Evolutionary conservation across 1,284 basidiomycete genomes (phyloP).

Genomic region (Puccinia novopanici): DNA sequence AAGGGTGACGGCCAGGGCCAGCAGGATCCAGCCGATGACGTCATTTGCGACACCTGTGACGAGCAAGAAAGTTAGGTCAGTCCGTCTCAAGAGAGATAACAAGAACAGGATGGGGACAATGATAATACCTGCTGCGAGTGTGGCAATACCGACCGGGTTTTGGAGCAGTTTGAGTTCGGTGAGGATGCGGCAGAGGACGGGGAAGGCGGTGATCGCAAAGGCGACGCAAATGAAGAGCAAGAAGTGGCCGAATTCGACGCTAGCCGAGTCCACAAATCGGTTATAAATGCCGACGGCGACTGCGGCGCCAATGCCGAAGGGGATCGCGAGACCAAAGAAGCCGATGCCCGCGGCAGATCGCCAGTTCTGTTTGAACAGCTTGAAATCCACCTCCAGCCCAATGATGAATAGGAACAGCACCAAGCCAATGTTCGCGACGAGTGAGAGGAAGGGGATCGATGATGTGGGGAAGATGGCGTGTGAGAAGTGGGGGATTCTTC

Average conservation of each 20-base stretch:
- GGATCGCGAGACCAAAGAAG: slow-evolving; percentile 69
- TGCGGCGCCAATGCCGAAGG: slow-evolving; percentile 81
- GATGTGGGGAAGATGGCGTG: slow-evolving; percentile 74
- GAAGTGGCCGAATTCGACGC: slow-evolving; percentile 77
- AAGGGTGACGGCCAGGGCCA: slow-evolving; percentile 82
- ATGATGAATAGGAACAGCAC: slow-evolving; percentile 71
- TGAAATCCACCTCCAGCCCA: slow-evolving; percentile 83
- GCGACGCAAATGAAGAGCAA: slow-evolving; percentile 86
- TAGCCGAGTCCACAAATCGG: slow-evolving; percentile 69
- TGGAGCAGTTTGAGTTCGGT: slow-evolving; percentile 74
- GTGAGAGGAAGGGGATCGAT: slow-evolving; percentile 74
- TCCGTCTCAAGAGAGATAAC: background rate
- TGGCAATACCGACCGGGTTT: slow-evolving; percentile 88
- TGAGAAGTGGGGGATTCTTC: slow-evolving; percentile 76
- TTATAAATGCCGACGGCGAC: slow-evolving; percentile 79
- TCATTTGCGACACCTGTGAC: slow-evolving; percentile 79
- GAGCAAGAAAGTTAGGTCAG: background rate
- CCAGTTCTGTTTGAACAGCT: slow-evolving; percentile 72
- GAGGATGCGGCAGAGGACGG: slow-evolving; percentile 84
- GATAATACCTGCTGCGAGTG: slow-evolving; percentile 75
- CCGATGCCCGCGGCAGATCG: slow-evolving; percentile 62
- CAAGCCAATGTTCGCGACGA: slow-evolving; percentile 79
- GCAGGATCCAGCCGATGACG: slow-evolving; percentile 68
- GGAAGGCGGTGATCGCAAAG: slow-evolving; percentile 73
- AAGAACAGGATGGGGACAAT: background rate